Conservation (phyloP, 176 grass and related monocot genomes). For the Lolium rigidum region DNA sequence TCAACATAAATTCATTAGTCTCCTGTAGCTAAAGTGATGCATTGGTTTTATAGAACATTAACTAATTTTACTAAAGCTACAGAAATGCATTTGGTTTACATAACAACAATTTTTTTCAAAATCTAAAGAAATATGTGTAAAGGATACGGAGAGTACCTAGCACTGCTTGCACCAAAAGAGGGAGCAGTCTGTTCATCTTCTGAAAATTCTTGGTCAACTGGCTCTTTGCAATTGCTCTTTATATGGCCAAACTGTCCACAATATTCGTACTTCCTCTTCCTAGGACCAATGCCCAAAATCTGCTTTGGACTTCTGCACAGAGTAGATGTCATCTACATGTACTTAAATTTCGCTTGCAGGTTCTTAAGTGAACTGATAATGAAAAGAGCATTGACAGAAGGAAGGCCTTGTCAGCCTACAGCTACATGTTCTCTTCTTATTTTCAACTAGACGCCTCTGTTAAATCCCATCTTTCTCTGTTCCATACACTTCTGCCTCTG, state of each 20-base stretch:
- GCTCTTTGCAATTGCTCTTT: background rate
- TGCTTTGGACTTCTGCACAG: too few species aligned
- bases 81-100: background rate
- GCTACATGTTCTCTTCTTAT: background rate
- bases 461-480: background rate
- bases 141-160: background rate
- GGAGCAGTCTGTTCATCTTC: background rate
- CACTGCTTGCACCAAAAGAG: background rate
- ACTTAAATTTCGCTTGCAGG: too few species aligned
- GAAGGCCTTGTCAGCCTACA: too few species aligned
- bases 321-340: too few species aligned
- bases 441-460: background rate
- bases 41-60: slow-evolving; percentile 1
- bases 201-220: background rate
- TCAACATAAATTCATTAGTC: background rate
- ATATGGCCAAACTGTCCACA: background rate
- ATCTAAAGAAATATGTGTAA: background rate
- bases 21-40: background rate
- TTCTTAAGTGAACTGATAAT: too few species aligned
- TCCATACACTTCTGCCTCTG: background rate
- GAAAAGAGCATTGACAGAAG: too few species aligned
- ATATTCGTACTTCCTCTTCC: too few species aligned
- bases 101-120: background rate
- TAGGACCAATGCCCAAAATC: too few species aligned
- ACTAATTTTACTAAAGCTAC: background rate